Percentiles rank a stretch among this genome's conserved stretches.
phyloP scores from a whole-genome alignment of 345 rosid genomes.

The Lagerstroemia speciosa region DNA sequence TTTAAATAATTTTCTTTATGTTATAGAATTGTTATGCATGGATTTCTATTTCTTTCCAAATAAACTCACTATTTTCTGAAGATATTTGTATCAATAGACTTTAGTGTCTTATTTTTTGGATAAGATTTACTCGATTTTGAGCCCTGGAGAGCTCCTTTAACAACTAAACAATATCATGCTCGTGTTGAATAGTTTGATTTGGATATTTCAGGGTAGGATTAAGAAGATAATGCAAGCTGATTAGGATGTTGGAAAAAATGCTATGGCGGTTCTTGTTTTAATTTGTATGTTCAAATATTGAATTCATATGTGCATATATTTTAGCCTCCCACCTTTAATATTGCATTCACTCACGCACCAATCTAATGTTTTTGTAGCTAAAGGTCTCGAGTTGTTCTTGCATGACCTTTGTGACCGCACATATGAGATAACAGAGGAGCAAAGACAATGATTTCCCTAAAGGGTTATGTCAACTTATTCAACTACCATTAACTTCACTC shows the following conservation, averaged over 20 bases:
- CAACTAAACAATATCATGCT: neutral
- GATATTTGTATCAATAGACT: neutral
- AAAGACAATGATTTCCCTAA: constrained; percentile 86
- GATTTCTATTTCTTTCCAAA: no score
- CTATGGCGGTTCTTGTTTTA: constrained; percentile 92
- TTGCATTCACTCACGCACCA: constrained; percentile 13
- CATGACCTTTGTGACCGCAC: constrained; percentile 99
- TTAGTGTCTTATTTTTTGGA: neutral
- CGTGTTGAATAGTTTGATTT: neutral
- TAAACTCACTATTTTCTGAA: no score
- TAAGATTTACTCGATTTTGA: neutral
- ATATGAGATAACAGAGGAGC: constrained; percentile 97
- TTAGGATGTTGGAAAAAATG: constrained; percentile 98
- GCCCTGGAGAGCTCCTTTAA: neutral
- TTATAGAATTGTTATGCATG: neutral
- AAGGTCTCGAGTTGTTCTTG: constrained; percentile 90
- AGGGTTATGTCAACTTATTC: no score
- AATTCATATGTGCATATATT: neutral
- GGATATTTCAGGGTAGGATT: constrained; percentile 68
- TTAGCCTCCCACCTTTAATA: neutral
- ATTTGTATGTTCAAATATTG: constrained; percentile 56
- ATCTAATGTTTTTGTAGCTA: constrained; percentile 51
- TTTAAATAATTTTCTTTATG: neutral
- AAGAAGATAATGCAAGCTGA: constrained; percentile 99
- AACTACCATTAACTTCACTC: no score